Evolutionary conservation across 805 yeast species (phyloP), one percentile per base, ranked within the genome.

Genomic region (Ogataea chonburiensis): DNA sequence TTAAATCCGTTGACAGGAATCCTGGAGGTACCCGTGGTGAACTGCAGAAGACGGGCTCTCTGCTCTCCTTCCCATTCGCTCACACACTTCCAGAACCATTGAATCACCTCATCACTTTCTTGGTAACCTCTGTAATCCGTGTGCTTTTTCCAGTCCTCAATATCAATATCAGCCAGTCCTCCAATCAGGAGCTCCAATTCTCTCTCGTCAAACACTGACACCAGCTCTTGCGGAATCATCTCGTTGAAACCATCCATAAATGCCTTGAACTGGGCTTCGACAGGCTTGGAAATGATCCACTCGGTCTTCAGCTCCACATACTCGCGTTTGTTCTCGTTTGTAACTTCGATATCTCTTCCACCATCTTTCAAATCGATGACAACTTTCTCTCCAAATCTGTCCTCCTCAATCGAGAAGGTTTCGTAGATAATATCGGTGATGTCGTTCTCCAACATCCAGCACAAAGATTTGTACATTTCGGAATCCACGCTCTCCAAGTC

Each of bases 401-500:
- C 97, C 59, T 89, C 98, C 48, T 75, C 81, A 9, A 73, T 73
- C 53, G 88, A 77, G 67, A 93, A 93, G 0, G 98, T 86, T 57
- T 87, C 73, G 51, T 86, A 96, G 45, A 93, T 70, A 21, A 91
- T 70, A 43, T 79, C 91, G 20, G 93, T 84, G 55, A 93, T 91
- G 60, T 88, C 96, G 60, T 93, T 91, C 55, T 93, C 97, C 45
- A 88, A 69, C 62, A 88, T 86, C 98, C 98, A 93, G 56, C 86
- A 86, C 64, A 93, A 71, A 16, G 96, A 91, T 57, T 93, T 79
- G 68, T 87, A 87, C 67, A 91, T 88, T 58, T 93, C 98, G 16
- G 96, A 91, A 64, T 93, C 99, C 43, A 94, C 97, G 64, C 97
- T 95, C 64, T 93, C 98, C 94, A 93, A 84, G 66, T 93, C 99